phyloP scores from a whole-genome alignment of 768 basidiomycete genomes.

The Cyathus striatus region DNA sequence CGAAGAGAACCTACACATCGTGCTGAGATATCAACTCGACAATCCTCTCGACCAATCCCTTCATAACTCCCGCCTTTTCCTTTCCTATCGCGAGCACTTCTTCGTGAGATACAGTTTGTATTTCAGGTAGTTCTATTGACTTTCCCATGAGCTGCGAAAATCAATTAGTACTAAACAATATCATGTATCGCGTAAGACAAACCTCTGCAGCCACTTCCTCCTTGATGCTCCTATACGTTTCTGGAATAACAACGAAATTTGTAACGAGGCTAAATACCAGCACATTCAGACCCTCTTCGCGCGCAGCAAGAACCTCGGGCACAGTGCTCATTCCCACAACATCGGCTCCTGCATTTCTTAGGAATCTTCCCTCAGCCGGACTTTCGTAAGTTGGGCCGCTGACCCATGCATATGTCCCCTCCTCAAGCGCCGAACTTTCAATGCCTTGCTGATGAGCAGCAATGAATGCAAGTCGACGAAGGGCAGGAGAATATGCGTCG shows the following conservation, averaged over 20 bases:
- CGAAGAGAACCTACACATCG: not conserved
- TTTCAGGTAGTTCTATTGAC: constrained; percentile 31
- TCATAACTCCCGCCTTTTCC: constrained; percentile 69
- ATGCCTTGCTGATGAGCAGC: constrained; percentile 62
- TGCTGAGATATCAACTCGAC: constrained; percentile 25
- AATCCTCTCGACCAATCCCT: constrained; percentile 60
- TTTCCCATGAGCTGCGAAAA: constrained; percentile 59
- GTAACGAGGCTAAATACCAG: constrained; percentile 83
- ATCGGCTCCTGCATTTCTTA: constrained; percentile 72
- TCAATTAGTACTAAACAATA: not conserved
- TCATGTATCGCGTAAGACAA: constrained; percentile 10
- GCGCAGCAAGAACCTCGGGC: constrained; percentile 80
- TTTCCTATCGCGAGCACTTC: constrained; percentile 69
- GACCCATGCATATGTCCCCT: constrained; percentile 90
- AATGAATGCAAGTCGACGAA: constrained; percentile 71
- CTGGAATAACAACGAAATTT: constrained; percentile 76
- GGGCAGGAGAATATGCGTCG: constrained; percentile 68
- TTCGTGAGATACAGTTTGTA: constrained; percentile 63
- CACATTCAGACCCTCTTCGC: constrained; percentile 70
- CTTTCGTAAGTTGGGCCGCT: constrained; percentile 89
- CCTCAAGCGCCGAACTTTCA: constrained; percentile 51
- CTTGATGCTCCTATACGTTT: constrained; percentile 59
- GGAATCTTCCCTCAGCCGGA: constrained; percentile 77
- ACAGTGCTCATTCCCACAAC: constrained; percentile 96
- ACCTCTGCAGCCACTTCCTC: constrained; percentile 80